phyloP scores from a whole-genome alignment of 2,329 filamentous ascomycete genomes.

The Verticillium alfalfae region DNA sequence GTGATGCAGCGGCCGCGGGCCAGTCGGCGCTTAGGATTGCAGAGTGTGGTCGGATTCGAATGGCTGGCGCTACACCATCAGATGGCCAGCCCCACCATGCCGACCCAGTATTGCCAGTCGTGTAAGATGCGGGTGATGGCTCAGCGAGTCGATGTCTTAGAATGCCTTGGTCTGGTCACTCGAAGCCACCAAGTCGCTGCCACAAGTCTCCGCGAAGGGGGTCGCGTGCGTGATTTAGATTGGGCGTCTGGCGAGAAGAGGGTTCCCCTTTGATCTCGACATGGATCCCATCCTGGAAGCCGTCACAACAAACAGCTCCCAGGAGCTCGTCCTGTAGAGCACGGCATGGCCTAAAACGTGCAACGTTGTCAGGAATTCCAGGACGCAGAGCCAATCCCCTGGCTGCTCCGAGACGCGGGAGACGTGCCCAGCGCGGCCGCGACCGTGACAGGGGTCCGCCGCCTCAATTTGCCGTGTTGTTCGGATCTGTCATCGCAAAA shows the following conservation, averaged over 20 bases:
- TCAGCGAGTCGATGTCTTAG: constrained; percentile 41
- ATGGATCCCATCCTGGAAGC: constrained; percentile 5
- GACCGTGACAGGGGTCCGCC: not conserved
- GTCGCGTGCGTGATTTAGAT: constrained; percentile 35
- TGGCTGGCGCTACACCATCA: constrained; percentile 37
- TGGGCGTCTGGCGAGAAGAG: constrained; percentile 17
- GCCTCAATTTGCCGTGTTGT: not conserved
- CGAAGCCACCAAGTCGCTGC: constrained; percentile 25
- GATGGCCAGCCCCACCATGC: constrained; percentile 15
- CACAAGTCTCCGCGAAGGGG: constrained; percentile 30
- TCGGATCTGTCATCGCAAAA: not conserved
- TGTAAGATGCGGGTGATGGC: constrained; percentile 33
- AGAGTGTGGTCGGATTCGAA: constrained; percentile 32
- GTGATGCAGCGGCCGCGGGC: constrained; percentile 25
- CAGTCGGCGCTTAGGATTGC: constrained; percentile 43
- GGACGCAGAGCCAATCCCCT: not conserved
- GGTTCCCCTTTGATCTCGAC: not conserved
- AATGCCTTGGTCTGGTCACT: constrained; percentile 31
- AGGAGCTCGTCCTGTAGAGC: not conserved
- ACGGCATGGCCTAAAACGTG: not conserved
- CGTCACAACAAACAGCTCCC: not conserved
- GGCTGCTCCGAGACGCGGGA: not conserved
- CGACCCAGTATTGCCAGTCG: constrained; percentile 27
- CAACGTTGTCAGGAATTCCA: not conserved
- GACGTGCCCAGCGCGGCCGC: not conserved